Evolutionary conservation across 2,329 filamentous ascomycete species (phyloP), one percentile per base, ranked within the genome.

Genomic region (Calycina herbarum): DNA sequence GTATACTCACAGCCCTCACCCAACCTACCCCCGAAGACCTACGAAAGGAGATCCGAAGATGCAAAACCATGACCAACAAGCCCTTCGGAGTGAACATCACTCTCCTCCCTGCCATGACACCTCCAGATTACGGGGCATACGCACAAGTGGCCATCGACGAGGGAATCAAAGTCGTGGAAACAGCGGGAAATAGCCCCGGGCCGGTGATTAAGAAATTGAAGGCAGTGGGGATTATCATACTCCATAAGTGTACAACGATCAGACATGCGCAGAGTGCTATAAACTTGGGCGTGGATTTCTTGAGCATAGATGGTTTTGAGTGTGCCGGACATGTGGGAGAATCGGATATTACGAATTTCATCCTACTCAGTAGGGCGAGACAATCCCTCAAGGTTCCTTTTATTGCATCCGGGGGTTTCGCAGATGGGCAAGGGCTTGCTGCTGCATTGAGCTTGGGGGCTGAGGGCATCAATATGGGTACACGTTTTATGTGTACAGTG

Each of bases 211-310:
- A 86, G 76, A 87, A 93, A 82, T 85, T 99, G 63, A 99, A 98
- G 82, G 85, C 85, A 67, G 91, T 89, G 5, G 88, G 87, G 64
- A 86, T 86, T 74, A 94, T 86, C 64, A 88, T 99, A 73, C 82
- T 99, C 64, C 95, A 99, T 86, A 99, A 99, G 82, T 98, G 95
- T 83, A 99, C 95, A 8, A 96, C 93, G 5, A 96, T 99, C 80
- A 84, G 93, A 64, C 95, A 99, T 77, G 95, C 95, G 24, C 87
- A 93, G 78, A 93, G 90, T 70, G 95, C 95, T 59, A 85, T 96
- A 66, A 97, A 96, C 80, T 88, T 98, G 48, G 95, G 95, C 69
- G 95, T 97, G 4, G 95, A 99, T 79, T 98, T 99, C 80, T 81
- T 99, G 65, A 94, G 90, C 71, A 98, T 99, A 73, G 95, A 99